Conservation (phyloP, 495 filamentous ascomycete species). For the Bombardia bombarda region DNA sequence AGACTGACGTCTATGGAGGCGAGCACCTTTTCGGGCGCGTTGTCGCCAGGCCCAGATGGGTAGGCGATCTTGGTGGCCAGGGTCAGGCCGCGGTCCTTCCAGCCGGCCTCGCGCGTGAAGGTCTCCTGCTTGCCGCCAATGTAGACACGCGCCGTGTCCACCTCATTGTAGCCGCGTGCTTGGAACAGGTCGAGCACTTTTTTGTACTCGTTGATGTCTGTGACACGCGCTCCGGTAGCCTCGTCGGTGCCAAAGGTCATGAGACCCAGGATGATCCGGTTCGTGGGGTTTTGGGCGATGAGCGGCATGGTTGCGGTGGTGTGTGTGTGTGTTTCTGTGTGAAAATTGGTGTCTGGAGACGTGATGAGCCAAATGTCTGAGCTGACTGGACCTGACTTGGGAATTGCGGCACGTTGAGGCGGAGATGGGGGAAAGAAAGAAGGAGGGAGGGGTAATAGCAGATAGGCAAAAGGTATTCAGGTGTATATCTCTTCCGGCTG, state of each 20-base stretch:
- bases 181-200: constrained; percentile 62
- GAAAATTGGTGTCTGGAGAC: not conserved
- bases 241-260: constrained; percentile 54
- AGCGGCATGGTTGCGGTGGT: constrained; percentile 11
- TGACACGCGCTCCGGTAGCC: constrained; percentile 59
- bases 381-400: not conserved
- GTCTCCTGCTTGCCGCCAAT: constrained; percentile 69
- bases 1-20: constrained; percentile 57
- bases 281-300: constrained; percentile 21
- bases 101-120: constrained; percentile 66
- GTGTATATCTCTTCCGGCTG: too few species aligned
- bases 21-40: constrained; percentile 53
- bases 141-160: constrained; percentile 76
- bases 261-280: constrained; percentile 51
- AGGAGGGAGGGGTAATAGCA: too few species aligned
- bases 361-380: not conserved
- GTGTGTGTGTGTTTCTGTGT: not conserved
- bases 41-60: constrained; percentile 47
- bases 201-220: constrained; percentile 55
- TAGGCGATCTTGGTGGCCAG: constrained; percentile 79
- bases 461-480: too few species aligned
- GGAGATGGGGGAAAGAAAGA: too few species aligned
- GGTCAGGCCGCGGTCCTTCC: constrained; percentile 74
- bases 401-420: too few species aligned
- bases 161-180: constrained; percentile 64